Evolutionary conservation across 2,329 filamentous ascomycete genomes (phyloP).

Genomic region (Akanthomyces muscarius): DNA sequence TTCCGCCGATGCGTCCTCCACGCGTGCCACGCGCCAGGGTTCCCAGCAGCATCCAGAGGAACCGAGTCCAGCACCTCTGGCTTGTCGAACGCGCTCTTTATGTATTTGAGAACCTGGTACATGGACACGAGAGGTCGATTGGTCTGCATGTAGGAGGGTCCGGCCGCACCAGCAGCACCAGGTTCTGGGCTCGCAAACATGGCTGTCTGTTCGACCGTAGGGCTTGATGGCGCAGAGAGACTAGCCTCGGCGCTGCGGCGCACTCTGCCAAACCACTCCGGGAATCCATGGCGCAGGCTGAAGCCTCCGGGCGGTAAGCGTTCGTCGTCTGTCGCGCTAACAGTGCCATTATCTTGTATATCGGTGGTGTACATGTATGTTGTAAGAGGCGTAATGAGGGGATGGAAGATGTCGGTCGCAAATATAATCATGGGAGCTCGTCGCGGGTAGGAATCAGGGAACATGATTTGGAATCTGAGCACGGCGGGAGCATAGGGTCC

Average conservation of each 20-base stretch:
- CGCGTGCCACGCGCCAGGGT: conserved; percentile 89
- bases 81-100: conserved; percentile 77
- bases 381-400: conserved; percentile 86
- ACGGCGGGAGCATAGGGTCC: conserved; percentile 86
- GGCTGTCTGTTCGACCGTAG: neutral
- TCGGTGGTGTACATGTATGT: conserved; percentile 89
- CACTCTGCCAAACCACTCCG: conserved; percentile 74
- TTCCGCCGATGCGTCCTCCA: conserved; percentile 68
- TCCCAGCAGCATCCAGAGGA: conserved; percentile 77
- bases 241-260: conserved; percentile 34
- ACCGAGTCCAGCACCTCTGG: conserved; percentile 73
- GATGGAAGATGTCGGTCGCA: conserved; percentile 90
- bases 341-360: conserved; percentile 68
- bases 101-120: conserved; percentile 71
- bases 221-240: conserved; percentile 8
- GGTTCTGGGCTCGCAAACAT: conserved; percentile 5
- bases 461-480: conserved; percentile 85
- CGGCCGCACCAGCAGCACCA: neutral
- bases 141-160: conserved; percentile 3
- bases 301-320: conserved; percentile 84
- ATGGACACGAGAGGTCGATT: conserved; percentile 39
- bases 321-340: conserved; percentile 80
- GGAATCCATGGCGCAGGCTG: conserved; percentile 85
- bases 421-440: conserved; percentile 84
- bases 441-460: conserved; percentile 74